Conservation (phyloP, 139 green algal genomes). For the Coelastrella sp. region DNA sequence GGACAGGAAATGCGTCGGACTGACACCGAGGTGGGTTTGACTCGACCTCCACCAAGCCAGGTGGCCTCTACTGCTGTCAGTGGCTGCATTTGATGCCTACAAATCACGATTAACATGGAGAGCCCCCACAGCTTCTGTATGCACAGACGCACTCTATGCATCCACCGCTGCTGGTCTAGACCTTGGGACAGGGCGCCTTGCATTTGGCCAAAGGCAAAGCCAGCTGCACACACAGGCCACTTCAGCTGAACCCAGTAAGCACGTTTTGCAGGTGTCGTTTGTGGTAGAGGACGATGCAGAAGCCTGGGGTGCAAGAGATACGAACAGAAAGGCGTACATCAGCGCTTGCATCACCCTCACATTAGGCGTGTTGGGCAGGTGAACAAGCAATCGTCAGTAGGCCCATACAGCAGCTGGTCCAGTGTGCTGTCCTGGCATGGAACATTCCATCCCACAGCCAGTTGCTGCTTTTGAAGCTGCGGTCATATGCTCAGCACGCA, state of each 20-base stretch:
- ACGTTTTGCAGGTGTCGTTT: constrained; percentile 14
- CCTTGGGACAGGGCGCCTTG: too few relatives aligned
- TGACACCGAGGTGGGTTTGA: background rate
- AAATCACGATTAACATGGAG: background rate
- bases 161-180: too few relatives aligned
- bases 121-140: background rate
- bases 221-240: too few relatives aligned
- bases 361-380: constrained; percentile 44
- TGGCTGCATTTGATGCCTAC: background rate
- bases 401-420: background rate
- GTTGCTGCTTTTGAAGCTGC: background rate
- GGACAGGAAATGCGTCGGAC: background rate
- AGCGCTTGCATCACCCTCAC: constrained; percentile 46
- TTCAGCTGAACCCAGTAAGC: too few relatives aligned
- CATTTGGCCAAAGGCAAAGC: too few relatives aligned
- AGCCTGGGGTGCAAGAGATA: background rate
- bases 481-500: background rate
- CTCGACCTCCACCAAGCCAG: background rate
- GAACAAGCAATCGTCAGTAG: background rate
- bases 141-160: too few relatives aligned
- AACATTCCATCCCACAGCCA: background rate
- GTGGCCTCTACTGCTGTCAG: background rate
- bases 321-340: constrained; percentile 18
- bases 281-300: constrained; percentile 33
- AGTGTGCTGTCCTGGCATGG: background rate